Conservation (phyloP, 2,329 filamentous ascomycete genomes). For the Penicillium sp. region DNA sequence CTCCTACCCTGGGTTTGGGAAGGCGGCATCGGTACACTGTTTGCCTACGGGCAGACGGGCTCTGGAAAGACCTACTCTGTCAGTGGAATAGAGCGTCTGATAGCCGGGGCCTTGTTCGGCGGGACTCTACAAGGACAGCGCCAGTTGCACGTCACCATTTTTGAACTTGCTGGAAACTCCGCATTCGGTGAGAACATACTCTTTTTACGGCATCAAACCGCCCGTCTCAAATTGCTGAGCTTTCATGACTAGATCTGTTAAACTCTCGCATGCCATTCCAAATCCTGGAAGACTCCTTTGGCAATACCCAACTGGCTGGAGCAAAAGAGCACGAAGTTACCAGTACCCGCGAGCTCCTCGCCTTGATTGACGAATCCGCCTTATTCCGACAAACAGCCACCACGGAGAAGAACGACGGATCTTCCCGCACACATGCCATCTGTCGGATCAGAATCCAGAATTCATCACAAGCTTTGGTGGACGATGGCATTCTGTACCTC, state of each 20-base stretch:
- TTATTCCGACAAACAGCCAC: conserved; percentile 84
- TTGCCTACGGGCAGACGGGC: conserved; percentile 93
- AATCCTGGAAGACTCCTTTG: conserved; percentile 59
- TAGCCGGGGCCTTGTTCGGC: conserved; percentile 55
- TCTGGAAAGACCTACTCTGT: conserved; percentile 96
- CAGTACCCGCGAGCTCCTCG: conserved; percentile 71
- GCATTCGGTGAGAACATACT: conserved; percentile 47
- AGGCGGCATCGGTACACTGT: conserved; percentile 66
- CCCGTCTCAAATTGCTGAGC: too few species aligned
- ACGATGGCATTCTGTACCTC: conserved; percentile 80
- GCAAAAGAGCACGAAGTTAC: conserved; percentile 87
- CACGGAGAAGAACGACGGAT: conserved; percentile 94
- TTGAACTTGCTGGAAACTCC: conserved; percentile 92
- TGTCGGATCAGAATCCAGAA: conserved; percentile 44
- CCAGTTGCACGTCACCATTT: conserved; percentile 86
- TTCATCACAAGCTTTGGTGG: background rate
- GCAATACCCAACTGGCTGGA: conserved; percentile 77
- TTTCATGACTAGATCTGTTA: conserved; percentile 52
- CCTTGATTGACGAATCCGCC: conserved; percentile 74
- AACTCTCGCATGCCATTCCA: conserved; percentile 43
- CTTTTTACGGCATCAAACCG: too few species aligned
- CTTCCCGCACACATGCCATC: conserved; percentile 83
- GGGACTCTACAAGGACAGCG: conserved; percentile 6
- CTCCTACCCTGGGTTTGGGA: conserved; percentile 46
- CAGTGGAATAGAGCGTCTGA: conserved; percentile 68